Percentiles rank a stretch among this genome's conserved stretches.
phyloP scores from a whole-genome alignment of 306 rosid species.

The Citrullus mucosospermus region DNA sequence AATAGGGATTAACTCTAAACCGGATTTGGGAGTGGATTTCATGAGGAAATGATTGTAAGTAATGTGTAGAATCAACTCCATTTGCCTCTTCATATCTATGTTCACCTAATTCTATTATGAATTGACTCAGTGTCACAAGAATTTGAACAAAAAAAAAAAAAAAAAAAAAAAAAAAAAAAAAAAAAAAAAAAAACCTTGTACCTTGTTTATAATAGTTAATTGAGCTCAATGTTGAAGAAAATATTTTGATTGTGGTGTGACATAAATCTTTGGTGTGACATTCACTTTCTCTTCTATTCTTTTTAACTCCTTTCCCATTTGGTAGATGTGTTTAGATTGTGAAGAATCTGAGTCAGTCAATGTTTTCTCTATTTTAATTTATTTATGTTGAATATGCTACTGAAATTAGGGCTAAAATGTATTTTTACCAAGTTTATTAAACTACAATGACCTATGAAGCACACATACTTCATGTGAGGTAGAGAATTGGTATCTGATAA shows the following conservation, averaged over 20 bases:
- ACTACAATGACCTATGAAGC: too few relatives aligned
- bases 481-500: too few relatives aligned
- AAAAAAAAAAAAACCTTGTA: background rate
- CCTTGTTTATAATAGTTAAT: background rate
- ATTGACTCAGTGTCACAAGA: background rate
- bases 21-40: background rate
- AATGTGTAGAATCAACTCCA: background rate
- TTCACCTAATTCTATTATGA: background rate
- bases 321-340: background rate
- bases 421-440: too few relatives aligned
- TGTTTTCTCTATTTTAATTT: too few relatives aligned
- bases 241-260: background rate
- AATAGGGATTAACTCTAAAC: background rate
- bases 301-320: background rate
- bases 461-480: too few relatives aligned
- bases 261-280: background rate
- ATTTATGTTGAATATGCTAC: too few relatives aligned
- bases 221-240: background rate
- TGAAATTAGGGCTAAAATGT: too few relatives aligned
- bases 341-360: background rate
- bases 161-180: too few relatives aligned
- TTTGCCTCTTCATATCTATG: slow-evolving; percentile 1
- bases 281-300: background rate
- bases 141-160: background rate
- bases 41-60: slow-evolving; percentile 4